Conservation (phyloP, 495 filamentous ascomycete genomes). For the Penicillium lagena region DNA sequence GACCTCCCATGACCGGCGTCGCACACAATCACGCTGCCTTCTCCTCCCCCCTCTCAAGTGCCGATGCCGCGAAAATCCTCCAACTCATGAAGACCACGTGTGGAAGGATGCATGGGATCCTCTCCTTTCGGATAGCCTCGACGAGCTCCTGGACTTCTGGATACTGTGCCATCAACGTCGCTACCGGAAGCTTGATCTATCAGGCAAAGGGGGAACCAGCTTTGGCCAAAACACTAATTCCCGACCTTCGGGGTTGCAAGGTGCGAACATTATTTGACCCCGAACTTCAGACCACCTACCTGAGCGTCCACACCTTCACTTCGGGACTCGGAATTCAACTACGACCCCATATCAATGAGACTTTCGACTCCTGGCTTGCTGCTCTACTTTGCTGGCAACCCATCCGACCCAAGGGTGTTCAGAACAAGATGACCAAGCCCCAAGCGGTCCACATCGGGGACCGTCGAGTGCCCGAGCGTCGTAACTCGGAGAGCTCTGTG, state of each 20-base stretch:
- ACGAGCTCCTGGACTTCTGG: slow-evolving; percentile 48
- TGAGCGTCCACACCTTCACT: slow-evolving; percentile 71
- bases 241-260: slow-evolving; percentile 81
- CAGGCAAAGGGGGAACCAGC: slow-evolving; percentile 51
- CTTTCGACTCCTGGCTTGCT: slow-evolving; percentile 88
- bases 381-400: slow-evolving; percentile 94
- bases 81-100: slow-evolving; percentile 53
- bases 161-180: slow-evolving; percentile 52
- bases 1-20: slow-evolving; percentile 26
- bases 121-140: slow-evolving; percentile 51
- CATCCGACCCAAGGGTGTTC: slow-evolving; percentile 66
- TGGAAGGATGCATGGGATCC: slow-evolving; percentile 49
- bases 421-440: slow-evolving; percentile 67
- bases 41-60: slow-evolving; percentile 48
- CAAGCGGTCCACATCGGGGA: slow-evolving; percentile 47
- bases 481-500: slow-evolving; percentile 56
- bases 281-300: slow-evolving; percentile 62
- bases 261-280: slow-evolving; percentile 61
- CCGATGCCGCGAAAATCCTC: slow-evolving; percentile 46
- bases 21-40: slow-evolving; percentile 33
- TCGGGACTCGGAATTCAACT: slow-evolving; percentile 66
- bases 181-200: slow-evolving; percentile 49
- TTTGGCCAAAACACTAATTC: slow-evolving; percentile 56
- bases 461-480: slow-evolving; percentile 43
- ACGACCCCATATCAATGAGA: slow-evolving; percentile 63